Evolutionary conservation across 2,329 filamentous ascomycete species (phyloP).

Genomic region (Colletotrichum filicis): DNA sequence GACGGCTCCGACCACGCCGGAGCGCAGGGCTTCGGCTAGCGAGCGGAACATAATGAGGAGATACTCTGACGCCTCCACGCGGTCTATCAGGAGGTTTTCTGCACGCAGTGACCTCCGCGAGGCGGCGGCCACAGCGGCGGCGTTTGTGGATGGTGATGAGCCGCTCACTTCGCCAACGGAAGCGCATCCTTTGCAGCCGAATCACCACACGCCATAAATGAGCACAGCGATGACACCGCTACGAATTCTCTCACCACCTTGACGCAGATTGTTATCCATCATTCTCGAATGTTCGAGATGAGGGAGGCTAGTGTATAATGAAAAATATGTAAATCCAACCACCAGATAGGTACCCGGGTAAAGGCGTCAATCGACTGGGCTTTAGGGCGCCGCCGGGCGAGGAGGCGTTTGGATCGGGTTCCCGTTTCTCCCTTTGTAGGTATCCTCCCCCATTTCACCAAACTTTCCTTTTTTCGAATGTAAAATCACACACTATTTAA

Average conservation of each 20-base stretch:
- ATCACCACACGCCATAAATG: constrained; percentile 10
- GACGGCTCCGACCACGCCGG: constrained; percentile 23
- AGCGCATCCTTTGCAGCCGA: constrained; percentile 13
- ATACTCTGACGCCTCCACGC: constrained; percentile 26
- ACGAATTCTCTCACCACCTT: not conserved
- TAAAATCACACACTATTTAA: not conserved
- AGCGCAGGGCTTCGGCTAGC: constrained; percentile 10
- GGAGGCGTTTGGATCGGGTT: not conserved
- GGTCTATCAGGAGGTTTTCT: constrained; percentile 29
- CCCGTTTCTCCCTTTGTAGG: not conserved
- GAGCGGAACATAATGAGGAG: constrained; percentile 25
- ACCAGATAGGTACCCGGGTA: not conserved
- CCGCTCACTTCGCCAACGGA: constrained; percentile 21
- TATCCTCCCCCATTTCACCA: not conserved
- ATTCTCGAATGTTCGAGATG: not conserved
- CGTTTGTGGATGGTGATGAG: constrained; percentile 22
- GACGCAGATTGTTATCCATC: not conserved
- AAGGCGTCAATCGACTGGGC: not conserved
- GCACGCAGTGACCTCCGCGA: constrained; percentile 27
- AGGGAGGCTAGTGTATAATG: not conserved
- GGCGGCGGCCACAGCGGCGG: constrained; percentile 29
- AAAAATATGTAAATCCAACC: not conserved
- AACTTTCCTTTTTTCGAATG: not conserved
- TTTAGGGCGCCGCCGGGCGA: not conserved
- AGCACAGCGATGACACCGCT: no score